These are phyloP conservation scores for Jatropha podagrica DNA, from an alignment of 441 rosid species.

Conservation along the genomic window DNA sequence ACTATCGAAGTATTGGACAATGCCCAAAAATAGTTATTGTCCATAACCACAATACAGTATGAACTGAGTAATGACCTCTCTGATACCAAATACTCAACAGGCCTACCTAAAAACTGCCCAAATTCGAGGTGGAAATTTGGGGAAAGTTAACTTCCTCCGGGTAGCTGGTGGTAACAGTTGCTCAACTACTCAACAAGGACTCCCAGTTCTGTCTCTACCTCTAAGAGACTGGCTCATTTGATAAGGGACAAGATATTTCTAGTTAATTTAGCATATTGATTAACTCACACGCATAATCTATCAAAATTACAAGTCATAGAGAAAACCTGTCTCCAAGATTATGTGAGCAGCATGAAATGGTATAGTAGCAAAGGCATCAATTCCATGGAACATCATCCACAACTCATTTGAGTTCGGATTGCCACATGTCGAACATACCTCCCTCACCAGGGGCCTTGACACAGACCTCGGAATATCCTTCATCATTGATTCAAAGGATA, in stretches of 20 bases:
- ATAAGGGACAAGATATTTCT: background rate
- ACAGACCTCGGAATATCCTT: constrained; percentile 49
- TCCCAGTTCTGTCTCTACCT: background rate
- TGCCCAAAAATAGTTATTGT: background rate
- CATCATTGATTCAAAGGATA: constrained; percentile 65
- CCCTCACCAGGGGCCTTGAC: constrained; percentile 60
- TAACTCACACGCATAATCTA: background rate
- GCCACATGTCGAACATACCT: constrained; percentile 78
- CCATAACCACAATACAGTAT: background rate
- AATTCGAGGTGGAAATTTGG: background rate
- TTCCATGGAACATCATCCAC: constrained; percentile 83
- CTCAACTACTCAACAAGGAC: background rate
- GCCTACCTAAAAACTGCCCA: background rate
- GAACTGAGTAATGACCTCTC: background rate
- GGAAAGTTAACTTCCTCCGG: background rate
- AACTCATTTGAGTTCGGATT: constrained; percentile 62
- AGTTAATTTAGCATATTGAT: background rate
- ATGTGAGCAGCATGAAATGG: constrained; percentile 87
- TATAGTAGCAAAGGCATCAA: constrained; percentile 59
- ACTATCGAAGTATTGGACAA: background rate
- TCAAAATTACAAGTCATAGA: background rate
- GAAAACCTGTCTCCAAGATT: constrained; percentile 65
- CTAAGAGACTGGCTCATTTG: background rate
- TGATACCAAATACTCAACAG: background rate
- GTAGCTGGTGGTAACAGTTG: background rate